Percentiles rank a stretch among this genome's conserved stretches.
Conservation (phyloP, 2,329 filamentous ascomycete genomes). For the Aureobasidium sp. region DNA sequence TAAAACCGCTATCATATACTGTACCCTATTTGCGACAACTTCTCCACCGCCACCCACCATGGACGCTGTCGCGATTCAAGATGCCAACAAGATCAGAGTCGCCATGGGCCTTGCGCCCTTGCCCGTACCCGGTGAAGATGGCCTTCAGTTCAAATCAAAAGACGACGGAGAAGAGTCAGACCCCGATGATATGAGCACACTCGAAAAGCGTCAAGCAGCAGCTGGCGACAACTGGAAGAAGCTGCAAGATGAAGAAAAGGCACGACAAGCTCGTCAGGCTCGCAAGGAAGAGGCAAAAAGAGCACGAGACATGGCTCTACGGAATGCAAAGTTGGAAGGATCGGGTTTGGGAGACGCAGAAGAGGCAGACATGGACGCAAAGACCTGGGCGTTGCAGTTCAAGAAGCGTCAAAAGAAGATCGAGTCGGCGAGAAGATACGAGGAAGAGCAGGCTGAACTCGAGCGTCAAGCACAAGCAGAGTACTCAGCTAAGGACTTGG, state of each 20-base stretch:
- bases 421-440: conserved; percentile 57
- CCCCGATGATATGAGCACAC: conserved; percentile 68
- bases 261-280: conserved; percentile 70
- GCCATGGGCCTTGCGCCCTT: conserved; percentile 86
- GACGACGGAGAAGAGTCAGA: conserved; percentile 45
- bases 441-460: conserved; percentile 70
- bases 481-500: conserved; percentile 78
- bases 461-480: conserved; percentile 58
- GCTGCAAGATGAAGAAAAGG: conserved; percentile 57
- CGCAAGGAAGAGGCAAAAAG: conserved; percentile 77
- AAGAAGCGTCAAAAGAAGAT: conserved; percentile 95
- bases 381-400: conserved; percentile 76
- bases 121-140: conserved; percentile 62
- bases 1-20: neutral
- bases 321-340: conserved; percentile 67
- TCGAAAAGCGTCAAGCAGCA: conserved; percentile 69
- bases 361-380: conserved; percentile 62
- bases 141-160: conserved; percentile 46
- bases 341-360: conserved; percentile 72
- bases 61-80: conserved; percentile 64
- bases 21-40: neutral
- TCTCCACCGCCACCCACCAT: conserved; percentile 21
- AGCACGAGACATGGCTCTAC: conserved; percentile 74
- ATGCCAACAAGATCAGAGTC: conserved; percentile 85
- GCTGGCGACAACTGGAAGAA: conserved; percentile 68